phyloP scores from a whole-genome alignment of 2,329 filamentous ascomycete species.

The Mycosphaerella sp. region DNA sequence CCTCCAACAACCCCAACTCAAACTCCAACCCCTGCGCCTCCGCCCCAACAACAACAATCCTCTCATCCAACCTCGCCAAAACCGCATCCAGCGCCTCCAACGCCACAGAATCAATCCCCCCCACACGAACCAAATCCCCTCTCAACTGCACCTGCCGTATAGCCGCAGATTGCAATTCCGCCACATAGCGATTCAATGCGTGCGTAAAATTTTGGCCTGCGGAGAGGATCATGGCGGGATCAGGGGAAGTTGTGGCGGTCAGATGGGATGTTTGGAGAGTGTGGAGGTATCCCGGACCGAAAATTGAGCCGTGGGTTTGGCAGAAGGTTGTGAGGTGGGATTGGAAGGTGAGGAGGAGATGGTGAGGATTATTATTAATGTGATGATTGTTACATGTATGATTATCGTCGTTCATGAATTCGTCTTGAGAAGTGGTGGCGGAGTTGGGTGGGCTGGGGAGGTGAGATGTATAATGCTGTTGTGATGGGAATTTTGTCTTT shows the following conservation, averaged over 20 bases:
- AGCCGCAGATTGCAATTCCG: conserved; percentile 2
- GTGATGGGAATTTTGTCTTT: not conserved
- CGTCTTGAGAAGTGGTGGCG: not conserved
- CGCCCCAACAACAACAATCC: conserved; percentile 6
- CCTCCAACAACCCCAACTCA: not conserved
- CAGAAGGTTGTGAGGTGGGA: not conserved
- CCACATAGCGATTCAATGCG: not conserved
- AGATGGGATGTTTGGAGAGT: not conserved
- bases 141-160: not conserved
- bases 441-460: conserved; percentile 3
- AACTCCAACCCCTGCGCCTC: conserved; percentile 4
- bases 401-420: conserved; percentile 1
- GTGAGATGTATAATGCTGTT: not conserved
- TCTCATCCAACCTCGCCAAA: conserved; percentile 1
- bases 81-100: not conserved
- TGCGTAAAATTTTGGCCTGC: not conserved
- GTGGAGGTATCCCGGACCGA: not conserved
- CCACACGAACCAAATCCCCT: not conserved
- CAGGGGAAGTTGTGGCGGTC: not conserved
- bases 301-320: not conserved
- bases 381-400: not conserved
- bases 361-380: not conserved
- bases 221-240: not conserved
- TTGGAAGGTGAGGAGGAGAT: not conserved
- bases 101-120: not conserved